These are phyloP conservation scores for Globisporangium alternatum DNA, from an alignment of 352 stramenopile genomes.

Conservation along the genomic window DNA sequence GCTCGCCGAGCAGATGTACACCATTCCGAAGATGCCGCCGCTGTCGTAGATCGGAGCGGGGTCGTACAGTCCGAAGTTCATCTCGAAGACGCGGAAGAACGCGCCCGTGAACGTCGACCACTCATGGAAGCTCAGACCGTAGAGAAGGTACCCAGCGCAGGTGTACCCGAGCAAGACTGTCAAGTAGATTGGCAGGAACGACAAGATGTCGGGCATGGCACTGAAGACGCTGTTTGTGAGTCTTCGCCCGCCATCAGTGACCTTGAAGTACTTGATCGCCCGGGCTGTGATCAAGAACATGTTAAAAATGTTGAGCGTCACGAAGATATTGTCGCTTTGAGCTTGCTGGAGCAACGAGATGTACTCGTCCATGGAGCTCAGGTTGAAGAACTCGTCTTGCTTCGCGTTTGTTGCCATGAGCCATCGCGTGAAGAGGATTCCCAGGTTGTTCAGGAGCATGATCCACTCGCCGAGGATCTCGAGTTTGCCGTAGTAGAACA, in stretches of 20 bases:
- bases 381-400: slow-evolving; percentile 27
- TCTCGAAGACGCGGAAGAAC: slow-evolving; percentile 67
- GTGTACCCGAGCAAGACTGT: slow-evolving; percentile 62
- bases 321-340: slow-evolving; percentile 48
- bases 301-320: slow-evolving; percentile 64
- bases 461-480: background rate
- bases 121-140: slow-evolving; percentile 55
- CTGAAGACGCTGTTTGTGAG: slow-evolving; percentile 64
- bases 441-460: background rate
- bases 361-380: slow-evolving; percentile 54
- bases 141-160: slow-evolving; percentile 68
- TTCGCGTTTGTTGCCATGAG: slow-evolving; percentile 35
- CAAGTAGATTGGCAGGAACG: slow-evolving; percentile 70
- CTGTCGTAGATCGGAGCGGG: slow-evolving; percentile 65
- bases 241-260: slow-evolving; percentile 52
- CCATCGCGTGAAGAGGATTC: slow-evolving; percentile 30
- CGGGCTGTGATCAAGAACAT: slow-evolving; percentile 52
- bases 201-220: slow-evolving; percentile 64
- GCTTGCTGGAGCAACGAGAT: slow-evolving; percentile 34
- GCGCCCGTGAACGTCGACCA: slow-evolving; percentile 58
- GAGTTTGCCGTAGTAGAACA: background rate
- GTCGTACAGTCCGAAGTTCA: slow-evolving; percentile 76
- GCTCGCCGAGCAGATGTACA: slow-evolving; percentile 66
- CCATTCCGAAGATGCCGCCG: slow-evolving; percentile 46
- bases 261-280: slow-evolving; percentile 68